A percentile compares a stretch with the other conserved stretches of the same genome.
phyloP scores from a whole-genome alignment of 2,329 filamentous ascomycete genomes.

The Bipolaris victoriae region DNA sequence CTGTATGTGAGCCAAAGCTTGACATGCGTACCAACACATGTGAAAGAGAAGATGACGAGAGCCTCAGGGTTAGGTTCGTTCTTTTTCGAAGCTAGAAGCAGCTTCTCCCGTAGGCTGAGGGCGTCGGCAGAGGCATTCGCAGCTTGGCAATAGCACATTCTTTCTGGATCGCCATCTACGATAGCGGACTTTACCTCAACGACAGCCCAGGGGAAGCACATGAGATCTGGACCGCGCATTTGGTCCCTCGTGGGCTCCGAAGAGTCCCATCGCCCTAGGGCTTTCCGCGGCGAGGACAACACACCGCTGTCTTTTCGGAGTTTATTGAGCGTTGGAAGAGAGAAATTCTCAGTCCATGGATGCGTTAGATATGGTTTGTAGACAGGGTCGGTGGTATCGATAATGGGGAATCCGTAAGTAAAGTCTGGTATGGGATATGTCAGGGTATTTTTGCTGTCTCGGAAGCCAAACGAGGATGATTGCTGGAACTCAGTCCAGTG shows the following conservation, averaged over 20 bases:
- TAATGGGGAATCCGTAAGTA: not conserved
- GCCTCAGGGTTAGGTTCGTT: conserved; percentile 1
- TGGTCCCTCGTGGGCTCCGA: not conserved
- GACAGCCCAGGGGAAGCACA: conserved; percentile 26
- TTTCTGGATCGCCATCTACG: not conserved
- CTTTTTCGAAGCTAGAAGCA: not conserved
- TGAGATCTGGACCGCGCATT: conserved; percentile 8
- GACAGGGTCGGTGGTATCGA: not conserved
- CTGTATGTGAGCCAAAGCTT: conserved; percentile 22
- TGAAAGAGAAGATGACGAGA: conserved; percentile 20
- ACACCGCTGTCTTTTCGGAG: not conserved
- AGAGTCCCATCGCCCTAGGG: not conserved
- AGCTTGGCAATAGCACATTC: conserved; percentile 25
- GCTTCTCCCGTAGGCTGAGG: conserved; percentile 14
- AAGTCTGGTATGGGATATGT: not conserved
- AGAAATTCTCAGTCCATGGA: not conserved
- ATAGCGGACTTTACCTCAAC: conserved; percentile 15
- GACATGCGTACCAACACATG: conserved; percentile 22
- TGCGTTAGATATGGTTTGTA: not conserved
- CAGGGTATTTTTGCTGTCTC: too few relatives aligned
- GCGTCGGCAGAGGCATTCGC: conserved; percentile 23
- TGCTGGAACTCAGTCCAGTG: too few relatives aligned
- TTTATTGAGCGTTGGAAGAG: not conserved
- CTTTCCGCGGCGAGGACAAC: not conserved
- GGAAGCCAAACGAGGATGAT: too few relatives aligned